A percentile compares a stretch with the other conserved stretches of the same genome.
Conservation (phyloP, 2,329 filamentous ascomycete genomes). For the Epichloe festucae region DNA sequence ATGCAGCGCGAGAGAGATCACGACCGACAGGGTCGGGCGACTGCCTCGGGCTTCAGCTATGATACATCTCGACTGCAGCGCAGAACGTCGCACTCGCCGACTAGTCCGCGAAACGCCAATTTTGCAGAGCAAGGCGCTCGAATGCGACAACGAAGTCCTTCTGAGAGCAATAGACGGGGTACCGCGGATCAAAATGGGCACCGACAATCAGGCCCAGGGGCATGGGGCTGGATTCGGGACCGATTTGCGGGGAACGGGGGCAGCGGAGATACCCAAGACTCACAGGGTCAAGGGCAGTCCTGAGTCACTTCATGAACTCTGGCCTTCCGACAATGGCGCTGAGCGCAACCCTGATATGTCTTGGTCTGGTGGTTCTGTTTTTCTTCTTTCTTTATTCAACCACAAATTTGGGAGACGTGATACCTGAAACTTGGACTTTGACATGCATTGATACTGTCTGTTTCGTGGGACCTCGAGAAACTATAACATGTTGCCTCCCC, state of each 20-base stretch:
- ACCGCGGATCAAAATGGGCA: constrained; percentile 18
- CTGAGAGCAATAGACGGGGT: constrained; percentile 20
- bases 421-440: neutral
- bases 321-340: neutral
- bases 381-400: neutral
- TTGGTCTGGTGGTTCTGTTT: neutral
- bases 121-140: constrained; percentile 19
- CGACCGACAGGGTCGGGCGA: constrained; percentile 13
- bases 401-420: neutral
- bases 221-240: constrained; percentile 32
- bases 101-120: constrained; percentile 18
- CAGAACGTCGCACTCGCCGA: constrained; percentile 25
- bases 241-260: constrained; percentile 22
- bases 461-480: neutral
- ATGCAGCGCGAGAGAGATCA: constrained; percentile 14
- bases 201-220: constrained; percentile 21
- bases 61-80: constrained; percentile 23
- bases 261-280: constrained; percentile 14
- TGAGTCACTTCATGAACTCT: constrained; percentile 9
- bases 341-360: neutral
- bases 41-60: constrained; percentile 16
- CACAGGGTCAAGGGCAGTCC: constrained; percentile 17
- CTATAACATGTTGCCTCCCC: neutral
- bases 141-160: constrained; percentile 27
- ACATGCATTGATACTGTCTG: neutral